phyloP scores from a whole-genome alignment of 352 stramenopile species.

The Pelagophyceae sp. region DNA sequence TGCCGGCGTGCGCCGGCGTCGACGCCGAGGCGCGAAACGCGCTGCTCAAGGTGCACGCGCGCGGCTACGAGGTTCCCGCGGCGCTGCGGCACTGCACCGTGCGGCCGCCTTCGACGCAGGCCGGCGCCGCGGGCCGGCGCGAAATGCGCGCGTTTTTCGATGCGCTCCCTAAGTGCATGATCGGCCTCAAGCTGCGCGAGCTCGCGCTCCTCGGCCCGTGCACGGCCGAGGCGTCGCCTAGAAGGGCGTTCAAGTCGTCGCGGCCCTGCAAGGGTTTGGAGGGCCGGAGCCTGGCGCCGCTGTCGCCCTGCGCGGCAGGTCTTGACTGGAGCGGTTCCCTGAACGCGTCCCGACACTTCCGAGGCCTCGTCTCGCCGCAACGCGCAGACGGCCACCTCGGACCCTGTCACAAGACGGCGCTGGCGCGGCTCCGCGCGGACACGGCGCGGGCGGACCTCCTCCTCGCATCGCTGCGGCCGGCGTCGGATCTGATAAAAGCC shows the following conservation, averaged over 20 bases:
- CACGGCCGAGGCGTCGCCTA: neutral
- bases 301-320: neutral
- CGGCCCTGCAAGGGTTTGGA: constrained; percentile 2
- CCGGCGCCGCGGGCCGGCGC: too few relatives aligned
- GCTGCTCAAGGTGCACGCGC: neutral
- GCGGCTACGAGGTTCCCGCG: neutral
- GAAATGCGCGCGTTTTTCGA: neutral
- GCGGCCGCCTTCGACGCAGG: neutral
- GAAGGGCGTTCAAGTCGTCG: neutral
- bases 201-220: neutral
- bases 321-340: neutral
- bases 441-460: neutral
- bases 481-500: neutral
- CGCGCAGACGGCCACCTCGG: neutral
- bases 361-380: neutral
- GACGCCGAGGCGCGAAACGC: neutral
- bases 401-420: neutral
- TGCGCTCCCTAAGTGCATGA: neutral
- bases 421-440: constrained; percentile 5
- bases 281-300: neutral
- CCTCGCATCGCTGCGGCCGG: neutral
- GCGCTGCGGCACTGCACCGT: neutral
- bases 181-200: neutral
- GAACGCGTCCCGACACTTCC: neutral
- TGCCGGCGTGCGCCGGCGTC: neutral